phyloP scores from a whole-genome alignment of 169 alveolate species.

The Fabrea salina region DNA sequence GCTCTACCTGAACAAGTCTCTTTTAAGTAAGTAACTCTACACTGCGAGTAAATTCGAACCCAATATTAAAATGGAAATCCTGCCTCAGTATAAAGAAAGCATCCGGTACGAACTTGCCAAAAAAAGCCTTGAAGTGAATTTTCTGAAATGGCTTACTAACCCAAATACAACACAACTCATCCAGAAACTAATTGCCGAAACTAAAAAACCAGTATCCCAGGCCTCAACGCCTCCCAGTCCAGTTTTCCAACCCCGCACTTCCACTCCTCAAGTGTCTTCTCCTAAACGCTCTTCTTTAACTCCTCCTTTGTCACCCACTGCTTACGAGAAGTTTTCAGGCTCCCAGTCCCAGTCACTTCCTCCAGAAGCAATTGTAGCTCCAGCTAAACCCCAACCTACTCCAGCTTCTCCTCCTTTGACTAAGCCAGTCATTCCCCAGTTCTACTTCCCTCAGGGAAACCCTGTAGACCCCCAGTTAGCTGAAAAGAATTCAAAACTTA shows the following conservation, averaged over 20 bases:
- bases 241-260: background rate
- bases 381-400: background rate
- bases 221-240: background rate
- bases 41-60: no score
- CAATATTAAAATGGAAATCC: constrained; percentile 38
- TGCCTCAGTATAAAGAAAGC: constrained; percentile 17
- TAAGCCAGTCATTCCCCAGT: background rate
- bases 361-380: background rate
- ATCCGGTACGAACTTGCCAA: constrained; percentile 11
- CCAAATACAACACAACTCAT: background rate
- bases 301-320: constrained; percentile 3
- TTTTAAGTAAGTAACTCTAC: no score
- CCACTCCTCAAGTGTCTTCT: background rate
- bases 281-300: background rate
- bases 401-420: background rate
- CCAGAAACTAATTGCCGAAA: background rate
- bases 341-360: background rate
- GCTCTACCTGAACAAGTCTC: constrained; percentile 4
- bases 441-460: constrained; percentile 17
- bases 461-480: background rate
- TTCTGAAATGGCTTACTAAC: background rate
- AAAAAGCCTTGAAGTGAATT: background rate
- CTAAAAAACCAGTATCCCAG: background rate
- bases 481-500: constrained; percentile 32
- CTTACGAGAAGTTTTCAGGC: background rate